A percentile compares a stretch with the other conserved stretches of the same genome.
These are phyloP conservation scores for Zygosaccharomyces pseudobailii DNA, from an alignment of 1,139 yeast genomes.

Conservation along the genomic window DNA sequence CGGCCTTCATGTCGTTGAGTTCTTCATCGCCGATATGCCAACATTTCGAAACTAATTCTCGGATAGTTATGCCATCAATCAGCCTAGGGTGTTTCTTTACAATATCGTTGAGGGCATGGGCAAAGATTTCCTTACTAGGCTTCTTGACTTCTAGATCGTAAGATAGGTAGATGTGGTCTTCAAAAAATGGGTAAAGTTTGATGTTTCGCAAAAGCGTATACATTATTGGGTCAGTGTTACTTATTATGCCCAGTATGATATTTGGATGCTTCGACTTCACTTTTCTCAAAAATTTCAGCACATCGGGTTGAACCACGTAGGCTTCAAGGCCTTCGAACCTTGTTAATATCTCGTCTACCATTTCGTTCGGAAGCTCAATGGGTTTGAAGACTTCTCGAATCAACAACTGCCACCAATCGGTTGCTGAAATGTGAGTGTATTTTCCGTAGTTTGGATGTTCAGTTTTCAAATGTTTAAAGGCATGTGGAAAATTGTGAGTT, in stretches of 20 bases:
- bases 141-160: constrained; percentile 52
- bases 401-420: constrained; percentile 58
- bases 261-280: constrained; percentile 35
- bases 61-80: constrained; percentile 9
- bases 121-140: constrained; percentile 48
- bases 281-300: constrained; percentile 42
- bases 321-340: constrained; percentile 50
- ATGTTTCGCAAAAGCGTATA: constrained; percentile 43
- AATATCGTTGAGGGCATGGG: constrained; percentile 36
- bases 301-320: constrained; percentile 51
- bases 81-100: constrained; percentile 16
- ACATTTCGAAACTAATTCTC: constrained; percentile 29
- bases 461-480: constrained; percentile 31
- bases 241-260: constrained; percentile 43
- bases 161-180: constrained; percentile 42
- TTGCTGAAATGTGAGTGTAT: constrained; percentile 31
- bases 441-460: constrained; percentile 62
- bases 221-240: constrained; percentile 59
- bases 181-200: constrained; percentile 39
- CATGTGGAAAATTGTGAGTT: constrained; percentile 28
- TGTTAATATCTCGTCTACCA: constrained; percentile 40
- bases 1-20: constrained; percentile 49
- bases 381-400: constrained; percentile 43
- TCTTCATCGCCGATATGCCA: constrained; percentile 70
- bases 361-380: constrained; percentile 22